Evolutionary conservation across 805 yeast genomes (phyloP).

Genomic region (Kregervanrija fluxuum): DNA sequence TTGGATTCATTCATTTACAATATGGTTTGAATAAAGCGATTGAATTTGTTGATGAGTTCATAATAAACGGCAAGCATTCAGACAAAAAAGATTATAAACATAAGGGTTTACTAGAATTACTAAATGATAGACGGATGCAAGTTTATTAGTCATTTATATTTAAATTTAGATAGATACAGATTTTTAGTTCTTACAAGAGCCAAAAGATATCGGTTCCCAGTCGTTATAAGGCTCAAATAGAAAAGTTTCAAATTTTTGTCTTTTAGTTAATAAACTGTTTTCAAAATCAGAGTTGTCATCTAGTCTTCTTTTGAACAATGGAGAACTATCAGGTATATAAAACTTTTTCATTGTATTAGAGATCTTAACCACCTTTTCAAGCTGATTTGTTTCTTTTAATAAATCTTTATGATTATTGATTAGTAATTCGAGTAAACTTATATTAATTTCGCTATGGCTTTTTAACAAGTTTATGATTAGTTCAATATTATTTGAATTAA

Average conservation of each 20-base stretch:
- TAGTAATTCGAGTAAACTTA: too few relatives aligned
- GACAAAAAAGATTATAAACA: conserved; percentile 15
- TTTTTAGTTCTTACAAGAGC: conserved; percentile 19
- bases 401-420: too few relatives aligned
- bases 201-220: conserved; percentile 55
- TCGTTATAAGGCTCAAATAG: conserved; percentile 28
- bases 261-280: conserved; percentile 1
- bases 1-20: conserved; percentile 23
- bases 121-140: conserved; percentile 6
- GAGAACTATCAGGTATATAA: conserved; percentile 12
- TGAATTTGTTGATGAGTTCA: conserved; percentile 22
- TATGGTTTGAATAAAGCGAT: conserved; percentile 14
- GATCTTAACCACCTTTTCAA: too few relatives aligned
- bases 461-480: too few relatives aligned
- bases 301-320: conserved; percentile 3
- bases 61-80: conserved; percentile 20
- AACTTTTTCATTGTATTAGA: conserved; percentile 15
- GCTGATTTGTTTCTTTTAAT: too few relatives aligned
- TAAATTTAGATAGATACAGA: neutral
- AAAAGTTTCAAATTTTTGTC: neutral
- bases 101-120: conserved; percentile 20
- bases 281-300: neutral
- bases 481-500: too few relatives aligned
- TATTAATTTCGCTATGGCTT: too few relatives aligned
- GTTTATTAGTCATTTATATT: conserved; percentile 1